Percentiles rank a stretch among this genome's conserved stretches.
Evolutionary conservation across 2,329 filamentous ascomycete genomes (phyloP).

Genomic region (Clonostachys sp.): DNA sequence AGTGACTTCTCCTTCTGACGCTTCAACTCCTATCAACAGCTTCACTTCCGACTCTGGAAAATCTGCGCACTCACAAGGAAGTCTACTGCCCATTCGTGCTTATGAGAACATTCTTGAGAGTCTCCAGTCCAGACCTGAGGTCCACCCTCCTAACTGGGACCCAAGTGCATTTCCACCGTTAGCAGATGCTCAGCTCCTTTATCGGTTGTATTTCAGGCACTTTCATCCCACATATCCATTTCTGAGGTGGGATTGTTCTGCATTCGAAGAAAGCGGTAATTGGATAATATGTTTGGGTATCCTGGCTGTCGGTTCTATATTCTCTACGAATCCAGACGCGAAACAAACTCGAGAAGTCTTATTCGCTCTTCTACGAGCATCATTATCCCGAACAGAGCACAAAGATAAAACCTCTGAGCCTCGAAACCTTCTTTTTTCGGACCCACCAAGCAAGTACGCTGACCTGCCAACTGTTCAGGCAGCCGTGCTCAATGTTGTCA

Average conservation of each 20-base stretch:
- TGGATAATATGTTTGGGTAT: background rate
- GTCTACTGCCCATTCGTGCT: too few relatives aligned
- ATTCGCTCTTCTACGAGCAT: background rate
- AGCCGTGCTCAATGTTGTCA: background rate
- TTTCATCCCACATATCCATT: constrained; percentile 5
- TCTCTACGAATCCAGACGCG: background rate
- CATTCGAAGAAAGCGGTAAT: background rate
- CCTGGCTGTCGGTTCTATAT: background rate
- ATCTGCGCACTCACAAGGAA: too few relatives aligned
- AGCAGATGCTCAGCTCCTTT: background rate
- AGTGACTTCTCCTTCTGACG: too few relatives aligned
- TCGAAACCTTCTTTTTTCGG: too few relatives aligned
- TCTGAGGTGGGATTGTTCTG: background rate
- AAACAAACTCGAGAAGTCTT: background rate
- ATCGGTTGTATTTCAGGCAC: constrained; percentile 3
- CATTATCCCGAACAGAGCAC: background rate
- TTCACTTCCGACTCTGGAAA: too few relatives aligned
- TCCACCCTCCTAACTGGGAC: too few relatives aligned
- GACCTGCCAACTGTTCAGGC: background rate
- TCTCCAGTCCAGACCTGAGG: too few relatives aligned
- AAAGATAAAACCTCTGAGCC: background rate
- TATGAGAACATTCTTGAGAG: too few relatives aligned
- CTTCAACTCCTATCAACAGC: too few relatives aligned
- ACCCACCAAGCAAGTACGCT: too few relatives aligned
- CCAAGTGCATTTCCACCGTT: too few relatives aligned